Conservation (phyloP, 106 monocot species). For the Platanthera zijinensis region DNA sequence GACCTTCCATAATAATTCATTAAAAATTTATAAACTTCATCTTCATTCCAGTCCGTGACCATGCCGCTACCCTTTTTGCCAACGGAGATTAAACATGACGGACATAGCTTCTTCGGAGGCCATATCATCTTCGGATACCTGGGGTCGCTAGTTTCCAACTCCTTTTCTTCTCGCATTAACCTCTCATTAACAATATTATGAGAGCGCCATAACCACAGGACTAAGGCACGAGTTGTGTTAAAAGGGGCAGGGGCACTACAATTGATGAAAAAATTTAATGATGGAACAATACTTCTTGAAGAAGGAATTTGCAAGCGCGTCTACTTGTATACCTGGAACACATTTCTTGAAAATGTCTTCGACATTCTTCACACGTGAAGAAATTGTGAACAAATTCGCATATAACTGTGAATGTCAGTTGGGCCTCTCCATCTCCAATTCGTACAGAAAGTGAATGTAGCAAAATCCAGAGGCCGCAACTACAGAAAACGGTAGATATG, state of each 20-base stretch:
- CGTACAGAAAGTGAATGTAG: slow-evolving; percentile 79
- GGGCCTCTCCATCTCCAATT: slow-evolving; percentile 88
- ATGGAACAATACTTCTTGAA: background rate
- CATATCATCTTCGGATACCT: slow-evolving; percentile 77
- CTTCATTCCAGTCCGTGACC: slow-evolving; percentile 51
- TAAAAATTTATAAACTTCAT: slow-evolving; percentile 79
- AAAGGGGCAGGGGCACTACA: slow-evolving; percentile 56
- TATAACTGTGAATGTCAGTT: slow-evolving; percentile 60
- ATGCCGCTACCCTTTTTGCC: slow-evolving; percentile 16
- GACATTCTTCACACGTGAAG: slow-evolving; percentile 91
- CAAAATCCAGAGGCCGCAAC: slow-evolving; percentile 96
- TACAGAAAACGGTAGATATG: slow-evolving; percentile 18
- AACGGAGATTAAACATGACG: slow-evolving; percentile 44
- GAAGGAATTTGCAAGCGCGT: background rate
- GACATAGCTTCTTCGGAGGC: slow-evolving; percentile 76
- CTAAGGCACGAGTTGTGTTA: slow-evolving; percentile 53
- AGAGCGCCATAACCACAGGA: slow-evolving; percentile 81
- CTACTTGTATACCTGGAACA: slow-evolving; percentile 55
- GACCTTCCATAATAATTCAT: slow-evolving; percentile 59
- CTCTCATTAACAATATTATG: slow-evolving; percentile 93
- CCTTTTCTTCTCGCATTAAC: slow-evolving; percentile 70
- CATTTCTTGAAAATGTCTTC: slow-evolving; percentile 80
- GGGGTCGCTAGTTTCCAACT: slow-evolving; percentile 46
- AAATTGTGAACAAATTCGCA: slow-evolving; percentile 94
- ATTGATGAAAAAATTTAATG: background rate